These are phyloP conservation scores for Monilinia fructicola DNA, from an alignment of 2,329 filamentous ascomycete genomes.

Conservation along the genomic window DNA sequence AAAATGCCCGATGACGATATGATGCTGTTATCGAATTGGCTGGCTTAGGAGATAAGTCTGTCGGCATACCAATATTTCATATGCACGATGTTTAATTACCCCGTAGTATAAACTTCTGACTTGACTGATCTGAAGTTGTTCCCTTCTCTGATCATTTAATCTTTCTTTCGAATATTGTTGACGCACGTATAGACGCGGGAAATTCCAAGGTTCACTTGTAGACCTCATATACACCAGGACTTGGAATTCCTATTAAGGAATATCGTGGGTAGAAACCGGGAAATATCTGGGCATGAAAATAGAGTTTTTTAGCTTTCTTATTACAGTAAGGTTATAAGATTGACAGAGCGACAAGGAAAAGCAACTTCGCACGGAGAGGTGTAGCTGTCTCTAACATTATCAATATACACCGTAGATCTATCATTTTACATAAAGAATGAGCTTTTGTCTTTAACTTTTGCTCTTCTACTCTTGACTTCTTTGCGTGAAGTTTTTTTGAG, in stretches of 20 bases:
- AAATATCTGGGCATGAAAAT: not conserved
- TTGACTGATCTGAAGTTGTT: not conserved
- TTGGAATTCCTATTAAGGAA: too few relatives aligned
- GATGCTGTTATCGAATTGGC: not conserved
- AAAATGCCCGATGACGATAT: constrained; percentile 15
- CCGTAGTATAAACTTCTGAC: not conserved
- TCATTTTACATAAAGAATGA: not conserved
- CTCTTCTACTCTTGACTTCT: too few relatives aligned
- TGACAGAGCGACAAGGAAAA: not conserved
- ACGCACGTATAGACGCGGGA: not conserved
- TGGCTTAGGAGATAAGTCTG: not conserved
- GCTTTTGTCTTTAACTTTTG: too few relatives aligned
- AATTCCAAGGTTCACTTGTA: not conserved
- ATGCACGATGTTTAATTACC: not conserved
- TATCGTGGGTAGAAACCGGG: not conserved
- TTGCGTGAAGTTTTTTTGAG: not conserved
- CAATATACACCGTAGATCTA: not conserved
- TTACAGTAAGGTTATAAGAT: constrained; percentile 2
- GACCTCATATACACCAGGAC: not conserved
- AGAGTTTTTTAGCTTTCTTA: not conserved
- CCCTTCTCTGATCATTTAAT: not conserved
- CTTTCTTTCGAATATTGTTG: too few relatives aligned
- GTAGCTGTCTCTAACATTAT: too few relatives aligned
- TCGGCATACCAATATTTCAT: not conserved
- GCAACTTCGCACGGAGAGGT: too few relatives aligned